Evolutionary conservation across 768 basidiomycete genomes (phyloP).

Genomic region (Lentinula aciculospora): DNA sequence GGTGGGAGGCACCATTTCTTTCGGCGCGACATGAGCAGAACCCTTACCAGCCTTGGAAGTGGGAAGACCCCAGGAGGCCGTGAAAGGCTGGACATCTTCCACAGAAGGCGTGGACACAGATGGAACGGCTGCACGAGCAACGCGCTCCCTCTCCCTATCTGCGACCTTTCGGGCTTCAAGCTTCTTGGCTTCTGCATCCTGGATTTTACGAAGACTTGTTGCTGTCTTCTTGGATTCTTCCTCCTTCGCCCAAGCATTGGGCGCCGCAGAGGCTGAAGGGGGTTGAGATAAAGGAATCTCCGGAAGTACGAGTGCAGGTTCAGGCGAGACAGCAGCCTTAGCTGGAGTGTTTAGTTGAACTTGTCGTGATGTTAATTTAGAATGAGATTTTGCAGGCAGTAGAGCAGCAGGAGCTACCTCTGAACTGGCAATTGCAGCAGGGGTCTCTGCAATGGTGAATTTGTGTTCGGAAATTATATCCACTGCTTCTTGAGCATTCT

Average conservation of each 20-base stretch:
- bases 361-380: slow-evolving; percentile 8
- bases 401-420: slow-evolving; percentile 14
- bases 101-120: slow-evolving; percentile 22
- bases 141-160: slow-evolving; percentile 66
- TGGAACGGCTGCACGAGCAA: slow-evolving; percentile 40
- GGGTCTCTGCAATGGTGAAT: slow-evolving; percentile 8
- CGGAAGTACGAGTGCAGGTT: slow-evolving; percentile 12
- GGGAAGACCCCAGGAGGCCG: slow-evolving; percentile 79
- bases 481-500: slow-evolving; percentile 10
- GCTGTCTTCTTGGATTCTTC: slow-evolving; percentile 62
- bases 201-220: slow-evolving; percentile 86
- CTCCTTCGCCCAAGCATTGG: slow-evolving; percentile 63
- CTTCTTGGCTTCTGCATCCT: slow-evolving; percentile 85
- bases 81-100: slow-evolving; percentile 60
- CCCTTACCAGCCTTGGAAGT: slow-evolving; percentile 74
- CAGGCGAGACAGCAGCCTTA: slow-evolving; percentile 13
- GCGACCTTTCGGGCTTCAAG: slow-evolving; percentile 70
- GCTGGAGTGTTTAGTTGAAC: slow-evolving; percentile 14
- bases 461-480: slow-evolving; percentile 9
- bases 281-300: slow-evolving; percentile 10
- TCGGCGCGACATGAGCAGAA: slow-evolving; percentile 23
- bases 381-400: slow-evolving; percentile 15
- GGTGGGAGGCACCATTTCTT: slow-evolving; percentile 33
- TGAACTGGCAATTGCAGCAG: slow-evolving; percentile 5
- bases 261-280: slow-evolving; percentile 20